Percentiles rank a stretch among this genome's conserved stretches.
Evolutionary conservation across 352 stramenopile genomes (phyloP).

Genomic region (Phytophthora pisi): DNA sequence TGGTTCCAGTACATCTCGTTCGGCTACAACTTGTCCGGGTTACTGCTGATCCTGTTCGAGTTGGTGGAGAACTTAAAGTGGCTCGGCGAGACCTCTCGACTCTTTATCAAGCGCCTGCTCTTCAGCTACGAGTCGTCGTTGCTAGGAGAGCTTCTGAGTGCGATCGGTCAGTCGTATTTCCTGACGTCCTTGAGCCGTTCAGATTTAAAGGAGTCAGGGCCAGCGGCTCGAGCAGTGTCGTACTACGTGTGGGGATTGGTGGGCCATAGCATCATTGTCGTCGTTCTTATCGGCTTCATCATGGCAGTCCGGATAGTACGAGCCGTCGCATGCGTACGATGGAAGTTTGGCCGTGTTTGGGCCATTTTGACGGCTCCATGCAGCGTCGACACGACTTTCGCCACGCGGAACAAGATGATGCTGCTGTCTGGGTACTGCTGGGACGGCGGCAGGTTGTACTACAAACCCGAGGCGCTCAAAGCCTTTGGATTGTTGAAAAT

Average conservation of each 20-base stretch:
- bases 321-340: conserved; percentile 11
- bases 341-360: conserved; percentile 15
- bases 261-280: conserved; percentile 22
- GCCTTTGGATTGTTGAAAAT: conserved; percentile 25
- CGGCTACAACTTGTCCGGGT: conserved; percentile 34
- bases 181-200: conserved; percentile 14
- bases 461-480: conserved; percentile 20
- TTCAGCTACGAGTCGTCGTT: conserved; percentile 37
- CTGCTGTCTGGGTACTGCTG: conserved; percentile 28
- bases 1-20: conserved; percentile 35
- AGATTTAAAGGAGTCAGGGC: conserved; percentile 6
- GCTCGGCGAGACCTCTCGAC: conserved; percentile 2
- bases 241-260: conserved; percentile 34
- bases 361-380: conserved; percentile 20
- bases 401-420: conserved; percentile 23
- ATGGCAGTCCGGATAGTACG: conserved; percentile 13
- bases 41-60: conserved; percentile 19
- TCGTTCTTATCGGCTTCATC: conserved; percentile 25
- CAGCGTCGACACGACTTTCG: conserved; percentile 24
- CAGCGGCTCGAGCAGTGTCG: conserved; percentile 15
- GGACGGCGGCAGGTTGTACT: conserved; percentile 20
- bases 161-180: conserved; percentile 11
- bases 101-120: conserved; percentile 24
- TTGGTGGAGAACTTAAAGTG: conserved; percentile 23
- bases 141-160: conserved; percentile 28